These are phyloP conservation scores for Neopestalotiopsis rosae DNA, from an alignment of 2,329 filamentous ascomycete genomes.

Conservation along the genomic window DNA sequence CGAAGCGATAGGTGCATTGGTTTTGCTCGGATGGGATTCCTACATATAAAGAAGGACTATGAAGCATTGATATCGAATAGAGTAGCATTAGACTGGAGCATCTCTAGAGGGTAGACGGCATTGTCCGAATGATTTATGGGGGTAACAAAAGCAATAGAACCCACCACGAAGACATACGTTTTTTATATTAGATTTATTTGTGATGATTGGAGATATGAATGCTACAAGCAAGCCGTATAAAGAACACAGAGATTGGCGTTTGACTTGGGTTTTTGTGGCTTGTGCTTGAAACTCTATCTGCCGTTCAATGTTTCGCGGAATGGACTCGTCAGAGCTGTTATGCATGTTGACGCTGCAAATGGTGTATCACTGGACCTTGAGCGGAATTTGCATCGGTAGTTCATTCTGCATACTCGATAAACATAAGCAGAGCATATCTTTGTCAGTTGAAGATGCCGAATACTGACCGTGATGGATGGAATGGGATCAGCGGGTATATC, in stretches of 20 bases:
- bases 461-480: neutral
- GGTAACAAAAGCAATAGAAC: neutral
- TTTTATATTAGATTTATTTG: neutral
- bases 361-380: neutral
- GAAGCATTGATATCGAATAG: slow-evolving; percentile 12
- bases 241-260: no score
- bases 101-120: neutral
- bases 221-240: no score
- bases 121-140: neutral
- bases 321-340: no score
- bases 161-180: neutral
- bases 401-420: no score
- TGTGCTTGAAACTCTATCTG: no score
- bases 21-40: slow-evolving; percentile 5
- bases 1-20: slow-evolving; percentile 16
- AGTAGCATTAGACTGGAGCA: slow-evolving; percentile 4
- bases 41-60: slow-evolving; percentile 1
- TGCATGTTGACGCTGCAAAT: neutral
- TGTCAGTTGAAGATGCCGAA: neutral
- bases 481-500: neutral
- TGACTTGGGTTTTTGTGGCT: no score
- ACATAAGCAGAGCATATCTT: no score
- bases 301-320: no score
- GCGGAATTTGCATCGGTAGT: no score
- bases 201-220: neutral